Base-by-base conservation (phyloP, 345 rosid genomes). In the Aegle marmelos region DNA sequence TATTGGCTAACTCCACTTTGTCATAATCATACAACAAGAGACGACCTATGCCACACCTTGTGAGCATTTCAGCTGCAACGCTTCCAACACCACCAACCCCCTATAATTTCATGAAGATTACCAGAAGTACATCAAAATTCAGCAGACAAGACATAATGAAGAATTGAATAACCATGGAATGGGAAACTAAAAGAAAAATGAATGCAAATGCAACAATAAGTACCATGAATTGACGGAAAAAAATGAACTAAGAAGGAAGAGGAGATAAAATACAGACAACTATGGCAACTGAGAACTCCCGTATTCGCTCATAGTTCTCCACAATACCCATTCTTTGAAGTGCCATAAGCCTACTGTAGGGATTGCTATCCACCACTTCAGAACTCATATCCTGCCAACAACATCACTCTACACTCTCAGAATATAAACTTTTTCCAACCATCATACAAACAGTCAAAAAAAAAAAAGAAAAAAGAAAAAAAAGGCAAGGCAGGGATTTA, bases 61-160 rank as follows among this genome's bases (percentile, higher is more conserved):
- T 95, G 82, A 95, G 85, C 99, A 95, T 95, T 85, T 95, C 99
- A 83, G 99, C 98, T 4, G 98, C 98, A 82, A 95, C 99, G 86
- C 99, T 92, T 60, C 99, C 99, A 73, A 93, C 97, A 68, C 99
- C 99, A 78, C 99, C 99, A 81, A 95, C 83, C 34, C 99, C 99
- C 99, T 93, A 82, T 33, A 61, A 81, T 50, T 19, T 70, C 71
- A 83, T 28, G 60, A 71, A 69, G 41, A 78, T 37, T 48, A 63
- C 17, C 75, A 39, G 48, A 76, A 79, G 22, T 3, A 14, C 57
- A 63, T 76, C 59, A 62, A 58, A 31, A 24, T 3, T 60, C 72
- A 41, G 24, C 41, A 24, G 68, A 53, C 41, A 76, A 27, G 28
- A 39, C 61, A 53, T n/a, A 24, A 68, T 28, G 21, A 37, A 50